Base-by-base conservation (phyloP, 441 rosid genomes). In the Syzygium syzygioides region DNA sequence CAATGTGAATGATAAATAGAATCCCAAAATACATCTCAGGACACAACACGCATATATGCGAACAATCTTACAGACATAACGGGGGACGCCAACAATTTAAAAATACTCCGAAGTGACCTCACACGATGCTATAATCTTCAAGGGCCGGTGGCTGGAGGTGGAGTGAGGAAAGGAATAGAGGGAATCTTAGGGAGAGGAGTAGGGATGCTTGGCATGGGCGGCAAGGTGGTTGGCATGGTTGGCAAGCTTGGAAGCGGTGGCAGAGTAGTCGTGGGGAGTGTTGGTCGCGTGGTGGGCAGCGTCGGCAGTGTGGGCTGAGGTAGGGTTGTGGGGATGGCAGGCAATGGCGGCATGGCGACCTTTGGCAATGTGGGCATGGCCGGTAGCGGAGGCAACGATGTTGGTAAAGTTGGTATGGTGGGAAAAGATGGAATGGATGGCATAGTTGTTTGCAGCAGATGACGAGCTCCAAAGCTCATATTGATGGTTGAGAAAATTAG, bases 331-430 rank as follows among this genome's bases (percentile, higher is more conserved):
- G 52, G 83, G 52, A 41, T 76, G 52, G 52, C n/a, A 23, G 83
- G 83, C 52, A 37, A 11, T 23, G 83, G 83, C 0, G 52, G 83
- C 0, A 0, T 13, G 0, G n/a, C 5, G 10, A 41, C 83, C n/a
- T 20, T 76, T 2, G 83, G 83, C 52, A 76, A 76, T 41, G n/a
- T 76, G 52, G 83, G 52, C 52, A 23, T 76, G 52, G 52, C 23
- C 3, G n/a, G 83, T 52, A 76, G 15, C 7, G 76, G 83, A 0
- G 83, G 52, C n/a, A 37, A 0, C n/a, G 50, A 20, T 6, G n/a
- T 76, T 12, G 9, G 52, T 12, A 68, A 41, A 19, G 48, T 34
- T 68, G 52, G 52, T 76, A 76, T 76, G 4, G 83, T 76, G 52
- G 83, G 83, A 76, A 76, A 52, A 23, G 83, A 41, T 0, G 52